A percentile compares a stretch with the other conserved stretches of the same genome.
Evolutionary conservation across 352 stramenopile species (phyloP).

Genomic region (Phytophthora foliorum): DNA sequence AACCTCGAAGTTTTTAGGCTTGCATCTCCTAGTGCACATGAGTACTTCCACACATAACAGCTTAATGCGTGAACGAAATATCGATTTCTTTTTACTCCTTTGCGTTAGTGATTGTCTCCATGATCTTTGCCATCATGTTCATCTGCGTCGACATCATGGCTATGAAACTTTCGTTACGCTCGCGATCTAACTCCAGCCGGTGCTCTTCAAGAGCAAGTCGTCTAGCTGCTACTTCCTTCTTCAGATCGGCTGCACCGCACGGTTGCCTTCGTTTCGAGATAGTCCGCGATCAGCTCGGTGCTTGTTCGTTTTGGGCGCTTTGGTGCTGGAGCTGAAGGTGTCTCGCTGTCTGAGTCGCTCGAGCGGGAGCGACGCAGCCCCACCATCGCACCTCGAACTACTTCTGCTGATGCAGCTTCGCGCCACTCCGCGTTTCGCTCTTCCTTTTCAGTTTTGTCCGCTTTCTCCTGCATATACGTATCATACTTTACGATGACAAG

Average conservation of each 20-base stretch:
- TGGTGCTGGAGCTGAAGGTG: neutral
- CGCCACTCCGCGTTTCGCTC: slow-evolving; percentile 5
- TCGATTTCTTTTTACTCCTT: neutral
- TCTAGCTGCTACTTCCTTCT: slow-evolving; percentile 2
- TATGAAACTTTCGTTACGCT: neutral
- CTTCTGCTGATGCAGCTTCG: slow-evolving; percentile 6
- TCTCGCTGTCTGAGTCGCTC: neutral
- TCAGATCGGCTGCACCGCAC: neutral
- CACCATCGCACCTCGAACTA: slow-evolving; percentile 11
- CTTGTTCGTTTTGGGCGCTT: slow-evolving; percentile 10
- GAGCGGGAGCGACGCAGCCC: slow-evolving; percentile 1
- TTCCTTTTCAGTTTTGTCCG: slow-evolving; percentile 14
- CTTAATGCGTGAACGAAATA: slow-evolving; percentile 9
- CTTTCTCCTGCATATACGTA: slow-evolving; percentile 10
- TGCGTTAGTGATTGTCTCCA: slow-evolving; percentile 9
- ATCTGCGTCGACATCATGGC: slow-evolving; percentile 3
- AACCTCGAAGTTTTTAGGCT: neutral
- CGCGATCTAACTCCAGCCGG: slow-evolving; percentile 5
- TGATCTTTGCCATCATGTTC: slow-evolving; percentile 5
- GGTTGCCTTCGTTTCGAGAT: slow-evolving; percentile 5
- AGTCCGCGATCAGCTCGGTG: slow-evolving; percentile 1
- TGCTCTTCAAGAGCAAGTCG: slow-evolving; percentile 1
- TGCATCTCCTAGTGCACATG: neutral
- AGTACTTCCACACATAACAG: slow-evolving; percentile 8
- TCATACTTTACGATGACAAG: too few relatives aligned